Conservation (phyloP, 2,329 filamentous ascomycete species). For the Colletotrichum theobromicola region DNA sequence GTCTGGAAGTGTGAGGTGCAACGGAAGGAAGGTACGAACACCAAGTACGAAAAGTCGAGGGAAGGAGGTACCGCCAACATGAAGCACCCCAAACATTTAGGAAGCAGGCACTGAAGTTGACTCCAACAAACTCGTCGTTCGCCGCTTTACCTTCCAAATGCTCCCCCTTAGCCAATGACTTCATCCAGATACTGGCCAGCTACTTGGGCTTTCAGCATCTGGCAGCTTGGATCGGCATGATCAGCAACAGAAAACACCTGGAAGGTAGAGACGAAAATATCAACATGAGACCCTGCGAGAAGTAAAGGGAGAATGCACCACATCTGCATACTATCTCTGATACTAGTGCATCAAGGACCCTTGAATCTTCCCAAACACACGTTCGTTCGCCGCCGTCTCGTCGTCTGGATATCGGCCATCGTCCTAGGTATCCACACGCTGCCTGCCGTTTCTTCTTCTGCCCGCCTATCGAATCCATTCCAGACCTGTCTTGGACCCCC, state of each 20-base stretch:
- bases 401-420: background rate
- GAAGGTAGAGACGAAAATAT: background rate
- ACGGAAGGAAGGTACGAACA: background rate
- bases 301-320: background rate
- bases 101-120: background rate
- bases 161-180: background rate
- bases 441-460: background rate
- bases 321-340: background rate
- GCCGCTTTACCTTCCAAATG: background rate
- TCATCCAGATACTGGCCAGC: background rate
- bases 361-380: background rate
- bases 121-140: background rate
- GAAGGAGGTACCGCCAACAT: background rate
- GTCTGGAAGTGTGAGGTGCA: background rate
- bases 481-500: conserved; percentile 14
- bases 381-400: background rate
- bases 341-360: background rate
- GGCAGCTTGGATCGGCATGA: background rate
- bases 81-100: background rate
- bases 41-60: background rate
- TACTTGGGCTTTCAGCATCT: background rate
- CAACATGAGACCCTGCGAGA: background rate
- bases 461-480: background rate
- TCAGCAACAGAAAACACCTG: background rate
- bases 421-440: no score